These are phyloP conservation scores for Nicotiana noctiflora DNA, from an alignment of 257 asterid genomes.

Conservation along the genomic window DNA sequence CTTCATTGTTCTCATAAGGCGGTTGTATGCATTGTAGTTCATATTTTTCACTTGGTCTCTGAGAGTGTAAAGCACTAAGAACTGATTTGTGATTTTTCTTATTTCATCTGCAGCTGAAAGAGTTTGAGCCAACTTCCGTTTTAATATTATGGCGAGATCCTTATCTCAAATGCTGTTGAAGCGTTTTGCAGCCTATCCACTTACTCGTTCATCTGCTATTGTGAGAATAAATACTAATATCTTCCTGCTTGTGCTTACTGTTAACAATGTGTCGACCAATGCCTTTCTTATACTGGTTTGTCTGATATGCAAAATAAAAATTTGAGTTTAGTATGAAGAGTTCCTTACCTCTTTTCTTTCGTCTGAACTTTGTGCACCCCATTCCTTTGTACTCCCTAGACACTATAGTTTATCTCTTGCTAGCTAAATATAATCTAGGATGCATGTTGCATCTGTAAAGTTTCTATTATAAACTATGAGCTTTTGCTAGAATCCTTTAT, in stretches of 20 bases:
- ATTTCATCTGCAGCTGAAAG: background rate
- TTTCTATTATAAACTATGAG: background rate
- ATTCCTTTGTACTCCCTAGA: background rate
- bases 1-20: background rate
- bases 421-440: background rate
- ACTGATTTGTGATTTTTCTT: background rate
- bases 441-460: background rate
- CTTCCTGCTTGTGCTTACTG: background rate
- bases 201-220: slow-evolving; percentile 40
- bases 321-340: background rate
- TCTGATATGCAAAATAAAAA: background rate
- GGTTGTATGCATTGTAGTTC: background rate
- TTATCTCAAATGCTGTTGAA: slow-evolving; percentile 47
- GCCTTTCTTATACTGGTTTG: background rate
- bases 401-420: background rate
- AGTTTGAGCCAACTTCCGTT: background rate
- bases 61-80: background rate
- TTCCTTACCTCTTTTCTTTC: background rate
- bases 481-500: background rate
- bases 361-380: background rate
- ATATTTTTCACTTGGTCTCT: background rate
- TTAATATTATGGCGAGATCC: slow-evolving; percentile 53
- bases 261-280: background rate
- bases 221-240: slow-evolving; percentile 17
- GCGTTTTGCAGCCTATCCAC: slow-evolving; percentile 43